Evolutionary conservation across 306 rosid genomes (phyloP).

Genomic region (Cicer judaicum): DNA sequence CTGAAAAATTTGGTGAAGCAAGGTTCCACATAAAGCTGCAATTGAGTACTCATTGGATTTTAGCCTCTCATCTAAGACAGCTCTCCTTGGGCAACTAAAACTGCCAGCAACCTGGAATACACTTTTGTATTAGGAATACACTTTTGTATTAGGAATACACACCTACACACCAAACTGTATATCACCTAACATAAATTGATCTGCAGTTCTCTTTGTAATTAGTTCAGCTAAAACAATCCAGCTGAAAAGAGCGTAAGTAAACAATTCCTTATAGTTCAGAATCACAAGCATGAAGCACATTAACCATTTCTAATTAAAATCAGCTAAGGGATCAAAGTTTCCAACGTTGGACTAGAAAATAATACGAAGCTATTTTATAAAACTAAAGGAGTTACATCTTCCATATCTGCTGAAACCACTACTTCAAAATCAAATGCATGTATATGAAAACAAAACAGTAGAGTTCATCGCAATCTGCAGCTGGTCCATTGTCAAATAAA

Average conservation of each 20-base stretch:
- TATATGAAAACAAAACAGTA: neutral
- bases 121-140: conserved; percentile 42
- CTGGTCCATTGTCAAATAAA: neutral
- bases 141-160: conserved; percentile 42
- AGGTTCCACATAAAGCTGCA: conserved; percentile 81
- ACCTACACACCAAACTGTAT: neutral
- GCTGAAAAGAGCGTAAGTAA: conserved; percentile 4
- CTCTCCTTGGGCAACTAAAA: conserved; percentile 82
- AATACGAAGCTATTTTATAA: conserved; percentile 21
- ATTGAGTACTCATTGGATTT: conserved; percentile 72
- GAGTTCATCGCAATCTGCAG: conserved; percentile 21
- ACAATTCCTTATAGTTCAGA: conserved; percentile 3
- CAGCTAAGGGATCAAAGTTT: conserved; percentile 27
- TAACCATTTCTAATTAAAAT: conserved; percentile 6
- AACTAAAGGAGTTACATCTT: conserved; percentile 14
- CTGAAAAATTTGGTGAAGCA: conserved; percentile 94
- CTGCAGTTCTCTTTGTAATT: no score
- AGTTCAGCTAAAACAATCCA: neutral
- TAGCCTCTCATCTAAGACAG: conserved; percentile 90
- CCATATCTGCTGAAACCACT: conserved; percentile 20
- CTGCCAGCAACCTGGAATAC: conserved; percentile 76
- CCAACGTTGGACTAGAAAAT: conserved; percentile 29
- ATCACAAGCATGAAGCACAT: conserved; percentile 15
- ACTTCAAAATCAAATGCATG: conserved; percentile 30
- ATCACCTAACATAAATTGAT: conserved; percentile 10